Percentiles rank a stretch among this genome's conserved stretches.
Conservation (phyloP, 352 stramenopile species). For the Pythium aristosporum region DNA sequence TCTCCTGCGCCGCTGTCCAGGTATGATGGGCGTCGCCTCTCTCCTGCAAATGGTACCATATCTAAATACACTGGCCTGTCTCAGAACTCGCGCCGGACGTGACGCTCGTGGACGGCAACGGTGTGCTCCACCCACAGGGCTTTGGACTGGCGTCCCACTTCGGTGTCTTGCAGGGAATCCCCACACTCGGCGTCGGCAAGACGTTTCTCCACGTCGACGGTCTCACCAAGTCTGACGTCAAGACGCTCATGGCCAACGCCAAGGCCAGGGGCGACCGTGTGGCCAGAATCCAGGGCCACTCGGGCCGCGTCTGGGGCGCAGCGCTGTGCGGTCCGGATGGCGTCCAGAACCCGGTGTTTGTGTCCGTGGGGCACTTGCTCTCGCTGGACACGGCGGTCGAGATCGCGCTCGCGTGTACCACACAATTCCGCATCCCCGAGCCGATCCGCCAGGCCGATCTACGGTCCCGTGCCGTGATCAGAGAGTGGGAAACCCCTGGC, state of each 20-base stretch:
- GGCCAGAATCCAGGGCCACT: slow-evolving; percentile 53
- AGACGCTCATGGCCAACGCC: slow-evolving; percentile 46
- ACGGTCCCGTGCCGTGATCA: slow-evolving; percentile 72
- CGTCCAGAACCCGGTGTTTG: slow-evolving; percentile 80
- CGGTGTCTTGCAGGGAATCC: slow-evolving; percentile 86
- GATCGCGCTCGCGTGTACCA: slow-evolving; percentile 56
- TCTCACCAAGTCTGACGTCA: slow-evolving; percentile 71
- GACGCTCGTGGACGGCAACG: slow-evolving; percentile 93
- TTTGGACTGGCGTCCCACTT: slow-evolving; percentile 94
- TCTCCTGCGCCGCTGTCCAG: slow-evolving; percentile 47
- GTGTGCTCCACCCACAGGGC: slow-evolving; percentile 82
- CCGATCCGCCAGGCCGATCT: slow-evolving; percentile 85
- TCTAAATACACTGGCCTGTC: neutral
- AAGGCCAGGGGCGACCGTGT: slow-evolving; percentile 32
- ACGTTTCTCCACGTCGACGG: slow-evolving; percentile 90
- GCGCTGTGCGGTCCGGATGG: slow-evolving; percentile 58
- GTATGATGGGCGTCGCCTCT: slow-evolving; percentile 24
- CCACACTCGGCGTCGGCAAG: slow-evolving; percentile 90
- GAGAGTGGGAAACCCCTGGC: slow-evolving; percentile 53
- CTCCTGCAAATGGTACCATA: neutral
- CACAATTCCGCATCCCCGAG: slow-evolving; percentile 69
- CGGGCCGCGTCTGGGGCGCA: slow-evolving; percentile 73
- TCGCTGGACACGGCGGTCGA: slow-evolving; percentile 61
- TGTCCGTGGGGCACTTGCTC: slow-evolving; percentile 77
- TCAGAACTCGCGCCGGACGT: slow-evolving; percentile 78